Base-by-base conservation (phyloP, 2,329 filamentous ascomycete genomes). In the Exophiala sp. region DNA sequence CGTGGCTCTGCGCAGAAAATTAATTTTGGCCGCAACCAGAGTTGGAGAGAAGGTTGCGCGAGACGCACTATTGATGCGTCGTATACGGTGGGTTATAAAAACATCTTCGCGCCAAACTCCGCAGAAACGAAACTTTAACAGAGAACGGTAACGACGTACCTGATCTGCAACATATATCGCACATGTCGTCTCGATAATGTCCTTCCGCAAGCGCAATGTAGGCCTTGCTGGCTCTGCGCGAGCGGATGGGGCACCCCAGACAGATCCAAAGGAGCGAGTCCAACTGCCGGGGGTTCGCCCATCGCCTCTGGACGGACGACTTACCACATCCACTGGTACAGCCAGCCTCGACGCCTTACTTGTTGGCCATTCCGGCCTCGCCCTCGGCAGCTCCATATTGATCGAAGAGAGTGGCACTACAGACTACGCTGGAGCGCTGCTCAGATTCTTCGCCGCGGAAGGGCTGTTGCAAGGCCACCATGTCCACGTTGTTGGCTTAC, bases 341-440 rank as follows among this genome's bases (percentile, higher is more conserved):
- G 77, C 81, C 2, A 95, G 89, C 14, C 73, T 98, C 34, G 93
- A 98, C 63, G 80, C 81, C 52, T 75, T 95, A 14, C 74, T 98
- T 1, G 88, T 88, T 34, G 89, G 91, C 0, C 91, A 97, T 70
- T 80, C 83, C 3, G 93, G 93, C 0, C 73, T 97, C 3, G 81
- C 87, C 0, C 74, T 97, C 5, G 93, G 93, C 0, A 88, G 81
- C 14, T 86, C 83, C 0, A 64, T 97, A 1, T 70, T 98, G 3
- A 73, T 96, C 24, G 87, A 91, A 64, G 93, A 98, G 63, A 85
- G 82, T 50, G 91, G 91, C 0, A 95, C 91, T 1, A 98, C 93
- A 0, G 93, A 98, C 66, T 98, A 95, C 71, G 83, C 87, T 0
- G 88, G 90, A 1, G 80, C 87, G 21, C 71, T 97, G 50, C 70